Percentiles rank a stretch among this genome's conserved stretches.
Conservation (phyloP, 179 eudicot species). For the Actinidia arguta region DNA sequence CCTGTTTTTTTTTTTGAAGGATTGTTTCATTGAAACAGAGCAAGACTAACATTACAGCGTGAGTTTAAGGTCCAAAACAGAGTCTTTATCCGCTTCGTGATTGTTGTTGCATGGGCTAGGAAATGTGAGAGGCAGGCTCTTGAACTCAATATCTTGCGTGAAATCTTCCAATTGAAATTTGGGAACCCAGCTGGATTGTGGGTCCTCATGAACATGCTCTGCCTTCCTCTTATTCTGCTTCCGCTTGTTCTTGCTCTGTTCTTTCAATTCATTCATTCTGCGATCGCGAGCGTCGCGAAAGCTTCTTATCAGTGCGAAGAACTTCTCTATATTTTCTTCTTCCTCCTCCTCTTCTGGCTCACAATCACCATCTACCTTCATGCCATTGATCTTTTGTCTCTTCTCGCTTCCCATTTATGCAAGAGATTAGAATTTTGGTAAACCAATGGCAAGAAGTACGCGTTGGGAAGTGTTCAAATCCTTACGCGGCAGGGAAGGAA, state of each 20-base stretch:
- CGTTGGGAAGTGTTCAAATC: too few relatives aligned
- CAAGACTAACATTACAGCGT: neutral
- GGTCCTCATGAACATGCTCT: neutral
- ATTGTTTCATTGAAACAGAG: too few relatives aligned
- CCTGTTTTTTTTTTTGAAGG: too few relatives aligned
- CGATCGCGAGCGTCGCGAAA: slow-evolving; percentile 38
- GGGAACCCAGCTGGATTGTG: slow-evolving; percentile 24
- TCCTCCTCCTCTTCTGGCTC: neutral
- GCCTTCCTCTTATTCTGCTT: neutral
- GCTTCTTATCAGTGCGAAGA: slow-evolving; percentile 39
- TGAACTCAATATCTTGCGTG: neutral
- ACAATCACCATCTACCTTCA: slow-evolving; percentile 8
- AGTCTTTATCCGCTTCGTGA: neutral
- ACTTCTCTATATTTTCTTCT: slow-evolving; percentile 41
- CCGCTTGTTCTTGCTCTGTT: neutral
- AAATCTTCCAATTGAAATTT: slow-evolving; percentile 44
- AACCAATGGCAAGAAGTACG: too few relatives aligned
- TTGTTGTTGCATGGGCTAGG: neutral
- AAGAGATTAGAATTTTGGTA: too few relatives aligned
- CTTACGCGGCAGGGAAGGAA: too few relatives aligned
- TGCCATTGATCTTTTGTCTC: neutral
- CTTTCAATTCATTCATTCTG: slow-evolving; percentile 17
- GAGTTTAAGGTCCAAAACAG: slow-evolving; percentile 26
- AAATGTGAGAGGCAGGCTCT: neutral
- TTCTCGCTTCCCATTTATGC: neutral